Evolutionary conservation across 116 monocot species (phyloP), one percentile per base, ranked within the genome.

Genomic region (Phalaenopsis hybrid): DNA sequence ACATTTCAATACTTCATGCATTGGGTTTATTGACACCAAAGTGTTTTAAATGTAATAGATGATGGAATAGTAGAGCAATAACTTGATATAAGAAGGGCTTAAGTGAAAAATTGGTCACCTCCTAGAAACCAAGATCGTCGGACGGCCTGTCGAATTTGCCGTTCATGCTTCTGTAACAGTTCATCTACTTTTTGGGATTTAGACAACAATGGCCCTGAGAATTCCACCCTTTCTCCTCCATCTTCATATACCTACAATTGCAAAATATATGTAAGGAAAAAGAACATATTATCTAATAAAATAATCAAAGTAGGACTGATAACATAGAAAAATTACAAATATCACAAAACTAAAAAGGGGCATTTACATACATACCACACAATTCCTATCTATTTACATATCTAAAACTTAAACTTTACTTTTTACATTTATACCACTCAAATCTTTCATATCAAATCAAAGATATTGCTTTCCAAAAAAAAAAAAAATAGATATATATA

Each of bases 161-260:
- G 84, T 67, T 99, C 98, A 80, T 88, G 90, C 55, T 91, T 93
- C 70, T 89, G 74, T 50, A 99, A 75, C 77, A 99, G 81, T 78
- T 93, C 92, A 77, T 99, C 92, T 18, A 99, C 89, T 61, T 87
- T 89, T 68, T 91, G 86, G 13, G 98, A 81, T 78, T 95, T 88
- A 78, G 82, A 87, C 41, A 93, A 74, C 77, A 99, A 59, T 74
- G 95, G 95, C n/a, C 98, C 93, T 17, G 98, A 95, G 79, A 88
- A 99, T 45, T 99, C 95, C 78, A 93, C 90, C 81, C 86, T 92
- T 49, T 95, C 93, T 11, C 51, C 89, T 83, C 85, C 80, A 85
- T 86, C 92, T 34, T 86, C 81, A 9, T 82, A 83, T 52, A 75
- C 86, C 88, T 93, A 59, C 7, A 76, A 75, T 78, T 68, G 83